phyloP scores from a whole-genome alignment of 768 basidiomycete genomes.

The Hygrophorus pudorinus region DNA sequence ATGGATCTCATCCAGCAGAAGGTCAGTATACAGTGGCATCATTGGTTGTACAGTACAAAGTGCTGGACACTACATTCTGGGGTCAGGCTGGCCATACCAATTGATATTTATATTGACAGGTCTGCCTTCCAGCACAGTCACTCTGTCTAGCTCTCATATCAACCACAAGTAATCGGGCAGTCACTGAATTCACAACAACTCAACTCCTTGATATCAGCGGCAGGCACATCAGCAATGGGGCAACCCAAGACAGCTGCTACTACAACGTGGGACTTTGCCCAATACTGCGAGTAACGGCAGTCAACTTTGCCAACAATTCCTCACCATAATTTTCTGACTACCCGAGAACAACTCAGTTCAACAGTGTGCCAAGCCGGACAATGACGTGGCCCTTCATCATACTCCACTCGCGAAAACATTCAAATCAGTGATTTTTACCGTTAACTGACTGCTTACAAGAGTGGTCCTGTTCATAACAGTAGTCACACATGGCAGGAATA shows the following conservation, averaged over 20 bases:
- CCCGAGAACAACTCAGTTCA: neutral
- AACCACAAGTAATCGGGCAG: too few species aligned
- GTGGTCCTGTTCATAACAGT: neutral
- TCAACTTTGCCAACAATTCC: neutral
- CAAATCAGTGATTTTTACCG: neutral
- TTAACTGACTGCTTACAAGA: neutral
- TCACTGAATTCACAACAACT: too few species aligned
- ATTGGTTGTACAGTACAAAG: neutral
- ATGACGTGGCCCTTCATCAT: neutral
- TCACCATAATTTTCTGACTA: neutral
- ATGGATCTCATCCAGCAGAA: neutral
- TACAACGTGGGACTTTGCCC: neutral
- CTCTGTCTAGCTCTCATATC: neutral
- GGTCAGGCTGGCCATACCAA: neutral
- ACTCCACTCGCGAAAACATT: neutral
- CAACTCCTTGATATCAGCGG: neutral
- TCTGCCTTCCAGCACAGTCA: neutral
- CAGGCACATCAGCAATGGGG: neutral
- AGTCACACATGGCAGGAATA: neutral
- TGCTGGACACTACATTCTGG: neutral
- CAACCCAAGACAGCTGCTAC: neutral
- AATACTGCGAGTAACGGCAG: neutral
- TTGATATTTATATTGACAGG: neutral
- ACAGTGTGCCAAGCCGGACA: neutral
- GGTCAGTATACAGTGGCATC: neutral